Base-by-base conservation (phyloP, 306 rosid genomes). In the Notholithocarpus densiflorus region DNA sequence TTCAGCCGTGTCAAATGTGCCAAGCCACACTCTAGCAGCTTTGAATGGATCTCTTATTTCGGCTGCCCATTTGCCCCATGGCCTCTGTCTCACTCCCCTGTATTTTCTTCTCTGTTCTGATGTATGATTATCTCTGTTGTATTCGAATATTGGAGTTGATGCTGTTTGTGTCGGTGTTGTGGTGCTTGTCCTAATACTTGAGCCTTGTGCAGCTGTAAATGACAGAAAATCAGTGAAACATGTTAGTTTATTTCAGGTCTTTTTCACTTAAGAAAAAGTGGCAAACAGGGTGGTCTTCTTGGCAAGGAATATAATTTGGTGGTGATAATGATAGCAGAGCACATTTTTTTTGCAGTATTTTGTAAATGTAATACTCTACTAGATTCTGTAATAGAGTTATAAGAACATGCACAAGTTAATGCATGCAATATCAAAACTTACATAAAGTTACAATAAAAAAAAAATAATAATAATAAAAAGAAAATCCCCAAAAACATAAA, bases 51-150 rank as follows among this genome's bases (percentile, higher is more conserved):
- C 94, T 70, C 94, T 83, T 5, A 90, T 90, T 40, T 90, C 94
- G 1, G 94, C 94, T 4, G 94, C 94, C 92, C 90, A 90, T 37
- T 90, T 90, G 0, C 94, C 94, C 94, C 94, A 90, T 15, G 94
- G 94, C 34, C 94, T 83, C 81, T 86, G 94, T 48, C 94, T 86
- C 82, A 90, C 94, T 75, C 94, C 94, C 87, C 94, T 86, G 85
- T 90, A 90, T 80, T 78, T 86, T 73, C 86, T 90, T 48, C 57
- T 84, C 18, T 61, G 68, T 76, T 74, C 59, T 11, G 64, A 79
- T 11, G 60, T 17, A 52, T 11, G 8, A 7, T 11, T 79, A 9
- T 81, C 82, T 71, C 21, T 71, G 55, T 74, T 80, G 77, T 84
- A 88, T 57, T 90, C 91, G 27, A 88, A 88, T 9, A 77, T 77